phyloP scores from a whole-genome alignment of 441 rosid genomes.

The Metrosideros polymorpha region DNA sequence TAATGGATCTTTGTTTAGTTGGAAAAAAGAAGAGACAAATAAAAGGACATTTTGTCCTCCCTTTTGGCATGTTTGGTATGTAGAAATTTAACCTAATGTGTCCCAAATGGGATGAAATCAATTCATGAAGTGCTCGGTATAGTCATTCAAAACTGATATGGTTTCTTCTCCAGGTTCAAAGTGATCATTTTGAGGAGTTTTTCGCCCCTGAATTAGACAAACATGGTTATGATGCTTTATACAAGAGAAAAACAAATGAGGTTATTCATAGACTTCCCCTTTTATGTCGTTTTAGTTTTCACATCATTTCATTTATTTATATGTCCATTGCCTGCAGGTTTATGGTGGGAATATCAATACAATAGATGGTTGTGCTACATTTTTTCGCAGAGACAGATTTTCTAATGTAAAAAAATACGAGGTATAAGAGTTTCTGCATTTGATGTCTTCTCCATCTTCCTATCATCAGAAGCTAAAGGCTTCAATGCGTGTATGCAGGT shows the following conservation, averaged over 20 bases:
- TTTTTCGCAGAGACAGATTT: slow-evolving; percentile 98
- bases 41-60: background rate
- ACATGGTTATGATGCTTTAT: slow-evolving; percentile 95
- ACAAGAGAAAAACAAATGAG: slow-evolving; percentile 94
- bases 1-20: background rate
- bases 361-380: slow-evolving; percentile 96
- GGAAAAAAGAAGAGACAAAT: background rate
- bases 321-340: slow-evolving; percentile 39
- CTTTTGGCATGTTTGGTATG: background rate
- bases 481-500: slow-evolving; percentile 42
- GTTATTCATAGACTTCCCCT: slow-evolving; percentile 26
- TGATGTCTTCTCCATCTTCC: background rate
- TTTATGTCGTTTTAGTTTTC: background rate
- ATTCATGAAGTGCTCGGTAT: background rate
- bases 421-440: slow-evolving; percentile 33
- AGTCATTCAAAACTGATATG: background rate
- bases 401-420: slow-evolving; percentile 98
- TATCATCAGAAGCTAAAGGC: slow-evolving; percentile 9
- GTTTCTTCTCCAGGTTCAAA: slow-evolving; percentile 71
- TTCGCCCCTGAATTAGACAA: slow-evolving; percentile 94
- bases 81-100: background rate
- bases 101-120: background rate
- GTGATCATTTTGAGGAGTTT: slow-evolving; percentile 85
- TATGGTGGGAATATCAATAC: slow-evolving; percentile 54
- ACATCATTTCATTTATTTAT: background rate